Evolutionary conservation across 768 basidiomycete genomes (phyloP), one percentile per base, ranked within the genome.

Genomic region (Suillus weaverae): DNA sequence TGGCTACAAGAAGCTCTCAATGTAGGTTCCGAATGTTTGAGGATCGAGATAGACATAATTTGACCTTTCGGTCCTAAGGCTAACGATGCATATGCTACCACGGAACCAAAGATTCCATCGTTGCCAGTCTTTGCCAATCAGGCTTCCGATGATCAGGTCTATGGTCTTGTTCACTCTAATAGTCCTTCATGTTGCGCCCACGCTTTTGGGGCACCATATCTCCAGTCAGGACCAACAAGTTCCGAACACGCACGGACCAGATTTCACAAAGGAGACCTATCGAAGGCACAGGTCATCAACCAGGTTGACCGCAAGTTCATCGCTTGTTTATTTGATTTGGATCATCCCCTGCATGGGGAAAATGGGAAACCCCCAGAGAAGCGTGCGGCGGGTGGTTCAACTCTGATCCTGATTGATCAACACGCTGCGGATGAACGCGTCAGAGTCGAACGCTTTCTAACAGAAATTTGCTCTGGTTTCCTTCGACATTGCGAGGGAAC

Each of bases 391-490:
- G 68, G 48, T 46, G 67, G 64, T 53, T 69, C 68, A 62, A 72
- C 77, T 2, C 83, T 99, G 36, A 81, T 97, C 38, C 82, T 99
- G 60, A 83, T 99, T 55, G 97, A 99, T 79, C 97, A 99, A 75
- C 97, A 99, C 74, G 97, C 97, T 14, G 97, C 96, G n/a, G 94
- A 97, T 73, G 97, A 99, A 77, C 88, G 97, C 26, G 80, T 98
- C 53, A 88, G 96, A 26, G 93, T 99, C 64, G 97, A 99, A 78
- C 77, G 80, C 33, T 91, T 93, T 74, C 81, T 97, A 69, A 83
- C 81, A 67, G 85, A 87, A 55, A 73, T 95, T n/a, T 95, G 93
- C 76, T 73, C 81, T 55, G 89, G 88, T 16, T 94, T 86, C 74
- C 82, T 89, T 66, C 64, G 62, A 20, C 73, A 81, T 62, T 79